These are phyloP conservation scores for Komagataella kurtzmanii DNA, from an alignment of 805 yeast genomes.

Conservation along the genomic window DNA sequence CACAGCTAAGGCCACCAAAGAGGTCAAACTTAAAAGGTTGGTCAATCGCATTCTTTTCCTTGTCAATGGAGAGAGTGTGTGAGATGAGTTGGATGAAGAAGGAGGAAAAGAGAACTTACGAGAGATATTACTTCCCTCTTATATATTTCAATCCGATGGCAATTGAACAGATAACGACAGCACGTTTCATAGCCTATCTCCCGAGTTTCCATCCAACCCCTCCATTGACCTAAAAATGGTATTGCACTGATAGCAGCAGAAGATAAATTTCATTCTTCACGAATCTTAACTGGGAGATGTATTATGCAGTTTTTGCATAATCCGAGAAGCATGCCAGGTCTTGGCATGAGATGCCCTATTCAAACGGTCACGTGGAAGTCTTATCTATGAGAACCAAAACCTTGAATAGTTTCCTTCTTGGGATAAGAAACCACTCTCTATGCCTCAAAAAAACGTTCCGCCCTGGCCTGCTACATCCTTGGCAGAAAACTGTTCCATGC, in stretches of 20 bases:
- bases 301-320: neutral
- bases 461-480: neutral
- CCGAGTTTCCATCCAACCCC: neutral
- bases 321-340: neutral
- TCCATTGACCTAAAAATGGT: no score
- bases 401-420: neutral
- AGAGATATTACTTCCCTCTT: neutral
- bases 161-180: neutral
- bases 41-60: neutral
- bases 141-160: neutral
- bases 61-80: neutral
- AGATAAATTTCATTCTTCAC: neutral
- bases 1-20: neutral
- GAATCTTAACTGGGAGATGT: neutral
- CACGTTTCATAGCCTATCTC: neutral
- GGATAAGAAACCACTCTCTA: neutral
- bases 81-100: neutral
- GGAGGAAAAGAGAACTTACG: neutral
- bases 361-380: neutral
- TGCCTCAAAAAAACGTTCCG: neutral
- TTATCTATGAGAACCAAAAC: neutral
- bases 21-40: neutral
- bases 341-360: neutral
- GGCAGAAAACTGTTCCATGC: neutral
- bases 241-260: neutral